These are phyloP conservation scores for Hymenotorrendiella dingleyae DNA, from an alignment of 2,329 filamentous ascomycete species.

Conservation along the genomic window DNA sequence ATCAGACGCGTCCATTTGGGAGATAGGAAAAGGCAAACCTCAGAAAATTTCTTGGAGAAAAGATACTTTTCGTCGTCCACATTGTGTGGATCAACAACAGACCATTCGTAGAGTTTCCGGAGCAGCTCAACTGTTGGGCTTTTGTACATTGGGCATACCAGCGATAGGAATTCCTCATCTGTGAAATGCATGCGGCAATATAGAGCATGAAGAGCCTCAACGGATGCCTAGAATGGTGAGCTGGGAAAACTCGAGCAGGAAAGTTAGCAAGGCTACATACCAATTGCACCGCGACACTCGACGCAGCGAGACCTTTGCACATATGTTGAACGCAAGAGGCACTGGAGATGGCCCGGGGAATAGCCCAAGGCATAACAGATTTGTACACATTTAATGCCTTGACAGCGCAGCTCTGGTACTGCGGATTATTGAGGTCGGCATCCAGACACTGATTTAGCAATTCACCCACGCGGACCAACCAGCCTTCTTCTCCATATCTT, in stretches of 20 bases:
- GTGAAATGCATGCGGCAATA: conserved; percentile 70
- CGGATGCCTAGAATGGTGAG: conserved; percentile 51
- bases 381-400: conserved; percentile 73
- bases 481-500: conserved; percentile 76
- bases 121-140: conserved; percentile 66
- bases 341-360: conserved; percentile 71
- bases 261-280: conserved; percentile 38
- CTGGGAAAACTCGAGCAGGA: background rate
- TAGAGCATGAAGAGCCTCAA: conserved; percentile 78
- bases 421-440: conserved; percentile 57
- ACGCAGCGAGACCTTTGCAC: conserved; percentile 63
- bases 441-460: conserved; percentile 70
- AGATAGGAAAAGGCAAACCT: conserved; percentile 48
- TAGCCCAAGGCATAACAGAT: conserved; percentile 80
- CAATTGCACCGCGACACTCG: conserved; percentile 68
- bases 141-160: conserved; percentile 75
- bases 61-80: conserved; percentile 90
- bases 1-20: conserved; percentile 6
- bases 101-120: conserved; percentile 72
- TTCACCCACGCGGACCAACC: conserved; percentile 71
- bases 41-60: conserved; percentile 87
- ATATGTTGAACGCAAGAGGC: conserved; percentile 65
- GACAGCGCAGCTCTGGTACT: conserved; percentile 64
- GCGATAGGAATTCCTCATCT: conserved; percentile 69
- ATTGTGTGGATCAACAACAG: conserved; percentile 70